Percentiles rank a stretch among this genome's conserved stretches.
phyloP scores from a whole-genome alignment of 2,329 filamentous ascomycete genomes.

The Xylariaceae sp. region DNA sequence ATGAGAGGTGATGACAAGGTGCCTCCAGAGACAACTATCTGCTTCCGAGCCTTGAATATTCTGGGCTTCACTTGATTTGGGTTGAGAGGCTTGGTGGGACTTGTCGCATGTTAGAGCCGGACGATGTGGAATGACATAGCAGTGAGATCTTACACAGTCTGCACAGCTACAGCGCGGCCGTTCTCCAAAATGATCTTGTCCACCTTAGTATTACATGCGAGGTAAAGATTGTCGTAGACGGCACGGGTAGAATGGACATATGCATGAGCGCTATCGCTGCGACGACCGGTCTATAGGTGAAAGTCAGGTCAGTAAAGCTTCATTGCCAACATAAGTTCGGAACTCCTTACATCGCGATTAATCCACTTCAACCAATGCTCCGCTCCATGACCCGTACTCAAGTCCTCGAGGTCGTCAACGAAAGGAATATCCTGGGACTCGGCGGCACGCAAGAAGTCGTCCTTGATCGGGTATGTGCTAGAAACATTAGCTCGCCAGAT shows the following conservation, averaged over 20 bases:
- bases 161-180: constrained; percentile 66
- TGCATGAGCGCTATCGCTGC: constrained; percentile 71
- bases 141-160: constrained; percentile 51
- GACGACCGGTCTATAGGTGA: constrained; percentile 55
- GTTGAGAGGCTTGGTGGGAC: constrained; percentile 62
- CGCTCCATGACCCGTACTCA: constrained; percentile 64
- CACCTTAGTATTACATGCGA: constrained; percentile 71
- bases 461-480: constrained; percentile 71
- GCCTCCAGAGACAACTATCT: constrained; percentile 68
- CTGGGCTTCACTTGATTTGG: constrained; percentile 48
- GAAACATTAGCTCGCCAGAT: constrained; percentile 8
- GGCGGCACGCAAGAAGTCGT: constrained; percentile 70
- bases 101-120: constrained; percentile 21
- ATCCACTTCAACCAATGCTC: constrained; percentile 88
- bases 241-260: constrained; percentile 74
- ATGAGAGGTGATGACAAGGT: constrained; percentile 71
- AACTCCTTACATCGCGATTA: constrained; percentile 54
- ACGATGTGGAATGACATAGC: neutral
- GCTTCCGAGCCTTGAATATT: constrained; percentile 65
- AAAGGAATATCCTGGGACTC: constrained; percentile 70
- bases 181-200: constrained; percentile 73
- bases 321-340: neutral
- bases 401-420: constrained; percentile 72
- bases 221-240: constrained; percentile 65
- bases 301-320: neutral